A percentile compares a stretch with the other conserved stretches of the same genome.
These are phyloP conservation scores for Podospora pseudopauciseta DNA, from an alignment of 495 filamentous ascomycete species.

Conservation along the genomic window DNA sequence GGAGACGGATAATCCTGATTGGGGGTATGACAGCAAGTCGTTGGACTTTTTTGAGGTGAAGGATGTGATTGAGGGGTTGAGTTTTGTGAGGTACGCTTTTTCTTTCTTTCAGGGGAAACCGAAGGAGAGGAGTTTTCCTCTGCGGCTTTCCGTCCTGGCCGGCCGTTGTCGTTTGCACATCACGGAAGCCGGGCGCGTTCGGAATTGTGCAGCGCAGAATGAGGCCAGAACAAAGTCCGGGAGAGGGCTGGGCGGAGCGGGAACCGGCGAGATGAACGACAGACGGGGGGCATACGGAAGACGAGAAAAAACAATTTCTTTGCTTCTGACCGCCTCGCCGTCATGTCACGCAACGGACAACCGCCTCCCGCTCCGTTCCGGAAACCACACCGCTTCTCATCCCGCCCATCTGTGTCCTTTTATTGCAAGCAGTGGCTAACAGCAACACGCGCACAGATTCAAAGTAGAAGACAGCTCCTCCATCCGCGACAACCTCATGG, in stretches of 20 bases:
- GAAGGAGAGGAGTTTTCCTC: slow-evolving; percentile 6
- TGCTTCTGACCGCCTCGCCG: neutral
- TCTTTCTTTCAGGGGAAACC: neutral
- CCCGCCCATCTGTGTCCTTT: neutral
- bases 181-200: neutral
- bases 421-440: slow-evolving; percentile 10
- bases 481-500: slow-evolving; percentile 59
- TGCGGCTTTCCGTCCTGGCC: neutral
- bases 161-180: neutral
- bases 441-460: slow-evolving; percentile 49
- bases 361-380: neutral
- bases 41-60: slow-evolving; percentile 40
- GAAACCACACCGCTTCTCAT: neutral
- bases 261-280: neutral
- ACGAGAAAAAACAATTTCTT: neutral
- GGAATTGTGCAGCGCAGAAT: neutral
- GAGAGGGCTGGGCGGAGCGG: neutral
- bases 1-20: slow-evolving; percentile 43
- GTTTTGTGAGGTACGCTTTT: slow-evolving; percentile 43
- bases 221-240: neutral
- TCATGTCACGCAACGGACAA: neutral
- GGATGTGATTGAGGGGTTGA: slow-evolving; percentile 42
- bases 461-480: slow-evolving; percentile 67
- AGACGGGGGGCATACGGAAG: neutral
- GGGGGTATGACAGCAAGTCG: slow-evolving; percentile 26